phyloP scores from a whole-genome alignment of 2,329 filamentous ascomycete species.

The Hypoxylon sp. region DNA sequence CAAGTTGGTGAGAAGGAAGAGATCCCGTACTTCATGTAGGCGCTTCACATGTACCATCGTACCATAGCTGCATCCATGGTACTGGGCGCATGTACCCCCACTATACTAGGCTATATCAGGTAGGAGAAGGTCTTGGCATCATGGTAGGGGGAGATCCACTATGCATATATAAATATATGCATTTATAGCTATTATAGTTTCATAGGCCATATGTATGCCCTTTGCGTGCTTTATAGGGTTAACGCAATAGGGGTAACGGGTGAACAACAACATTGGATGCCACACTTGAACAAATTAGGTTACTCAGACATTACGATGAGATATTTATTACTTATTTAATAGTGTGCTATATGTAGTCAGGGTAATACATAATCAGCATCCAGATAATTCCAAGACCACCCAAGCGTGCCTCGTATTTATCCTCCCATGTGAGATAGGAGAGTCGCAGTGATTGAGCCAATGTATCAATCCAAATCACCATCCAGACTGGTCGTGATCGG shows the following conservation, averaged over 20 bases:
- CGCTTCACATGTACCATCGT: not conserved
- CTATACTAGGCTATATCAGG: not conserved
- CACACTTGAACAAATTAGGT: no score
- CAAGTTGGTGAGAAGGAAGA: slow-evolving; percentile 4
- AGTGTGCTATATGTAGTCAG: not conserved
- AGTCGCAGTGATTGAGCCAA: not conserved
- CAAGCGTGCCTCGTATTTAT: not conserved
- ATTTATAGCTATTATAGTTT: not conserved
- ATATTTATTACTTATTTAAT: no score
- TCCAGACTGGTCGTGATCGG: not conserved
- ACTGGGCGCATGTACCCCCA: not conserved
- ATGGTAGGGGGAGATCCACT: not conserved
- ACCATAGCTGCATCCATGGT: not conserved
- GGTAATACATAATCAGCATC: not conserved
- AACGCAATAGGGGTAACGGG: not conserved
- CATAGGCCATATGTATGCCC: not conserved
- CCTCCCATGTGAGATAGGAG: not conserved
- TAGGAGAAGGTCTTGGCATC: not conserved
- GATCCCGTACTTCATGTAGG: not conserved
- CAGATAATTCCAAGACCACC: not conserved
- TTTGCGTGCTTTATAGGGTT: no score
- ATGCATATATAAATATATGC: no score
- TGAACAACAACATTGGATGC: no score
- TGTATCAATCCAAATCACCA: not conserved
- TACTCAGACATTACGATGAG: no score